A percentile compares a stretch with the other conserved stretches of the same genome.
Evolutionary conservation across 345 rosid genomes (phyloP).

Genomic region (Xanthoceras sorbifolium): DNA sequence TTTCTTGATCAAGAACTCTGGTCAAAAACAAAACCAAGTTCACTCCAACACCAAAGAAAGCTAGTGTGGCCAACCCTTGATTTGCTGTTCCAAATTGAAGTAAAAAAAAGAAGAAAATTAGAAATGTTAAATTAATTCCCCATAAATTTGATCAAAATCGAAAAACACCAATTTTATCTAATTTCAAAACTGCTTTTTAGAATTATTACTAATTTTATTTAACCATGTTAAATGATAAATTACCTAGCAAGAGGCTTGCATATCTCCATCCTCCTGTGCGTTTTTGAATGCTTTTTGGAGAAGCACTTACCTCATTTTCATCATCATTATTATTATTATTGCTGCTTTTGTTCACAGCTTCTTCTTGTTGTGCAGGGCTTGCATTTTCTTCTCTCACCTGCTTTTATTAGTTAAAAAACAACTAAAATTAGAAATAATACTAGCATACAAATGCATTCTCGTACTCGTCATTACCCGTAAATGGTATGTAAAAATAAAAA

Average conservation of each 20-base stretch:
- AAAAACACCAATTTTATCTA: too few species aligned
- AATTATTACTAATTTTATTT: too few species aligned
- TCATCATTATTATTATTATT: constrained; percentile 32
- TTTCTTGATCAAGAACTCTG: constrained; percentile 74
- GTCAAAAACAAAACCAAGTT: constrained; percentile 82
- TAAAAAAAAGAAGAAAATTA: not conserved
- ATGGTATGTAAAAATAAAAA: too few species aligned
- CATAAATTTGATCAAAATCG: not conserved
- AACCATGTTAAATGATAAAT: too few species aligned
- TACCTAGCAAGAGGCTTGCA: constrained; percentile 51
- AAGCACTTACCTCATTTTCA: constrained; percentile 24
- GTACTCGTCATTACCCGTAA: too few species aligned
- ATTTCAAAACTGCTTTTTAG: not conserved
- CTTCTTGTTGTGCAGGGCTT: constrained; percentile 19
- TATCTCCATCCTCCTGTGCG: constrained; percentile 45
- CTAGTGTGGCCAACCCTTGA: constrained; percentile 84
- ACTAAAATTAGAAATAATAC: not conserved
- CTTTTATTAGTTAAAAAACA: not conserved
- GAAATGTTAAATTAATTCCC: not conserved
- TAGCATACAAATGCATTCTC: too few species aligned
- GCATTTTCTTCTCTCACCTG: constrained; percentile 34
- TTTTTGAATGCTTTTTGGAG: constrained; percentile 18
- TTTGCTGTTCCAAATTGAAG: constrained; percentile 47
- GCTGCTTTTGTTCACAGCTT: constrained; percentile 24
- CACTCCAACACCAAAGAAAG: constrained; percentile 93